These are phyloP conservation scores for Cladochytrium tenue DNA, from an alignment of 371 early-diverging fungal genomes.

Conservation along the genomic window DNA sequence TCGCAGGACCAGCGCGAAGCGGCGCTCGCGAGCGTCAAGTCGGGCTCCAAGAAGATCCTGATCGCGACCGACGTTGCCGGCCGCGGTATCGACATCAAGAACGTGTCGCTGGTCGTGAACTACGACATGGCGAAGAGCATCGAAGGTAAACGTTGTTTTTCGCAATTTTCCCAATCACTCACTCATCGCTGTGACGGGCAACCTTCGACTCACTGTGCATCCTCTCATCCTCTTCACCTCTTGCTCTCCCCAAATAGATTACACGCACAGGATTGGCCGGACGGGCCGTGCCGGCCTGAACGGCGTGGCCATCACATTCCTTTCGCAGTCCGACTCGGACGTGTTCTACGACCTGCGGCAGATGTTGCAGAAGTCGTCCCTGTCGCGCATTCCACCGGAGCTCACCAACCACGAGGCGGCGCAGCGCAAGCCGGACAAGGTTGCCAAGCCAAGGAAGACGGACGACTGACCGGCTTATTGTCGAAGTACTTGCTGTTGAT, in stretches of 20 bases:
- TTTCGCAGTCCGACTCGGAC: slow-evolving; percentile 85
- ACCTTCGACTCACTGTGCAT: slow-evolving; percentile 90
- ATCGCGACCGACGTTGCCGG: slow-evolving; percentile 88
- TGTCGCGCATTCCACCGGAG: slow-evolving; percentile 84
- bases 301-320: slow-evolving; percentile 92
- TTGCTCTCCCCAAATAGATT: too few relatives aligned
- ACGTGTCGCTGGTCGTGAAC: slow-evolving; percentile 96
- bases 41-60: slow-evolving; percentile 74
- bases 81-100: slow-evolving; percentile 93
- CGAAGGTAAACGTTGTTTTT: slow-evolving; percentile 86
- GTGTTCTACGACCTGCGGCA: slow-evolving; percentile 88
- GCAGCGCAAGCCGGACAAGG: neutral
- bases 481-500: too few relatives aligned
- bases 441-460: neutral
- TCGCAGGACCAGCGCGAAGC: slow-evolving; percentile 78
- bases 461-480: too few relatives aligned
- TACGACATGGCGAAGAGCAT: slow-evolving; percentile 91
- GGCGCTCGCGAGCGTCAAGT: slow-evolving; percentile 88
- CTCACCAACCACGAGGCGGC: slow-evolving; percentile 84
- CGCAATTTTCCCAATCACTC: slow-evolving; percentile 97
- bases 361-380: slow-evolving; percentile 79
- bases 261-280: slow-evolving; percentile 94
- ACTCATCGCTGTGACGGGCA: slow-evolving; percentile 93
- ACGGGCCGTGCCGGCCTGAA: slow-evolving; percentile 71
- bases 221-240: slow-evolving; percentile 97